phyloP scores from a whole-genome alignment of 2,329 filamentous ascomycete species.

The Akanthomyces muscarius region DNA sequence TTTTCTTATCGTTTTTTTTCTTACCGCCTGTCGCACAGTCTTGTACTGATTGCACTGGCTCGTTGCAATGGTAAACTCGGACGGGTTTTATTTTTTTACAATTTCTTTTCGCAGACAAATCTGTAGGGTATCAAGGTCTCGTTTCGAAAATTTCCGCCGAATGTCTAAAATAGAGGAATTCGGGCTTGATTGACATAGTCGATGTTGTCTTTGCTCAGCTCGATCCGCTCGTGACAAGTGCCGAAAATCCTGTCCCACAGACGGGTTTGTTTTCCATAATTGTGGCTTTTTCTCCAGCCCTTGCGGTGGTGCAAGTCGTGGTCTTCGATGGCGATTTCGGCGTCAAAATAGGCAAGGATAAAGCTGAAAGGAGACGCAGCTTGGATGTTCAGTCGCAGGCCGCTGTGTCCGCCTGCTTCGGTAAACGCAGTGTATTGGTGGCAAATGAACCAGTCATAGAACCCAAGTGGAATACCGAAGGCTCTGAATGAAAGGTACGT shows the following conservation, averaged over 20 bases:
- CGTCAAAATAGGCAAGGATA: conserved; percentile 29
- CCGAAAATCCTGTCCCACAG: conserved; percentile 34
- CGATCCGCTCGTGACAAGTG: conserved; percentile 33
- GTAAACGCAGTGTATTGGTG: conserved; percentile 38
- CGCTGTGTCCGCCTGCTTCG: conserved; percentile 35
- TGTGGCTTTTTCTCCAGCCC: conserved; percentile 33
- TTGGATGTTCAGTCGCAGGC: conserved; percentile 32
- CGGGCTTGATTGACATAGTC: conserved; percentile 27
- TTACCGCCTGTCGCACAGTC: too few species aligned
- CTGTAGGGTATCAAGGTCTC: background rate
- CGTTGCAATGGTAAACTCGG: too few species aligned
- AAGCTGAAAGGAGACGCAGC: conserved; percentile 30
- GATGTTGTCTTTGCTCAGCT: conserved; percentile 27
- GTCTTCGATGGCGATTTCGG: conserved; percentile 38
- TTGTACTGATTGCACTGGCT: too few species aligned
- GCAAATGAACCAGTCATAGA: conserved; percentile 45
- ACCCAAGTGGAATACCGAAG: conserved; percentile 37
- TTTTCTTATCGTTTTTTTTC: too few species aligned
- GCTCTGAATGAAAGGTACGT: conserved; percentile 32
- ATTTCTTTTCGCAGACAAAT: background rate
- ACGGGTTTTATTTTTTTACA: too few species aligned
- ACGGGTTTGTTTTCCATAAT: conserved; percentile 35
- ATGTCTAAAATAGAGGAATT: background rate
- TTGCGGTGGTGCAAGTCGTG: conserved; percentile 23
- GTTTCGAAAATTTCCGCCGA: background rate